Percentiles rank a stretch among this genome's conserved stretches.
Conservation (phyloP, 1,284 basidiomycete species). For the Leccinum pachyderme region DNA sequence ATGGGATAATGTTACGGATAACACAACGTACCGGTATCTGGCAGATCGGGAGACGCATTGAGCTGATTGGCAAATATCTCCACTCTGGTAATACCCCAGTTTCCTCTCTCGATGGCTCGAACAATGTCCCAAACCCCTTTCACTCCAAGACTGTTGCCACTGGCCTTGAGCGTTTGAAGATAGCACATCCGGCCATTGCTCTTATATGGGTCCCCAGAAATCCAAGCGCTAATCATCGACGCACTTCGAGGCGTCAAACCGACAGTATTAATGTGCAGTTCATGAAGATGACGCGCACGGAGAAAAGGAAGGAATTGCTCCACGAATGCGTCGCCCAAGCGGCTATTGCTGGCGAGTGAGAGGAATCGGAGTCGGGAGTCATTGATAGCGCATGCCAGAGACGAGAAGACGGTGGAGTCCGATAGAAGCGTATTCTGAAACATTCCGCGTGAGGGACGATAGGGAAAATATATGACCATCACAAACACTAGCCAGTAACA, state of each 20-base stretch:
- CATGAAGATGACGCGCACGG: conserved; percentile 28
- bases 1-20: background rate
- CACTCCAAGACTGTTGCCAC: conserved; percentile 53
- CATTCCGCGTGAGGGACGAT: conserved; percentile 3
- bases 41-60: conserved; percentile 3
- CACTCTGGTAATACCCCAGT: conserved; percentile 49
- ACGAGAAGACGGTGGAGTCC: conserved; percentile 26
- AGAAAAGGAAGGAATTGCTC: conserved; percentile 29
- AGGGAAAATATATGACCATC: background rate
- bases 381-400: conserved; percentile 28
- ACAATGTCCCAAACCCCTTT: conserved; percentile 46
- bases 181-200: conserved; percentile 35
- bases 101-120: conserved; percentile 43
- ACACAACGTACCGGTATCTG: conserved; percentile 9
- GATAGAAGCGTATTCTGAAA: conserved; percentile 30
- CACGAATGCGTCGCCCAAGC: conserved; percentile 29
- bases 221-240: conserved; percentile 26
- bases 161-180: conserved; percentile 52
- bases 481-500: conserved; percentile 60
- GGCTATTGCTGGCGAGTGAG: conserved; percentile 26
- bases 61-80: conserved; percentile 53
- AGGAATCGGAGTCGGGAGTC: conserved; percentile 29
- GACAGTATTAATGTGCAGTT: conserved; percentile 30
- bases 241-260: conserved; percentile 31
- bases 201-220: conserved; percentile 16